phyloP scores from a whole-genome alignment of 2,329 filamentous ascomycete genomes.

The Phialophora macrospora region DNA sequence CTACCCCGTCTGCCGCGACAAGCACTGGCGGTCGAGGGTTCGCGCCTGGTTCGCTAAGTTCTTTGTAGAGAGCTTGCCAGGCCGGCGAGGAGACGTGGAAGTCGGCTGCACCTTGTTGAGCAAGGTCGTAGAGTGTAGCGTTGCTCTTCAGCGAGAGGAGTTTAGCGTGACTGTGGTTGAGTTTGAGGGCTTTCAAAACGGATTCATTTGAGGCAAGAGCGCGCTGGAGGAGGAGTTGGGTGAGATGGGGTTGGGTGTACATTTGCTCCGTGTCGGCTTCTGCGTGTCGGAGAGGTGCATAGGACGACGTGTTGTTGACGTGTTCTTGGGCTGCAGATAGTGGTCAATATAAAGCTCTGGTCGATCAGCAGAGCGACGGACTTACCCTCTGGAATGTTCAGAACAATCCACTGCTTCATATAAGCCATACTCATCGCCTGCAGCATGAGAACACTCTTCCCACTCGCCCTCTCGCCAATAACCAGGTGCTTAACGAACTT shows the following conservation, averaged over 20 bases:
- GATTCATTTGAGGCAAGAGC: slow-evolving; percentile 73
- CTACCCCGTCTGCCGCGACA: slow-evolving; percentile 76
- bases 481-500: slow-evolving; percentile 64
- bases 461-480: slow-evolving; percentile 73
- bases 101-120: slow-evolving; percentile 71
- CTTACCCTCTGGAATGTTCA: slow-evolving; percentile 87
- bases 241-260: slow-evolving; percentile 81
- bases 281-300: slow-evolving; percentile 64
- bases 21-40: slow-evolving; percentile 67
- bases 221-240: slow-evolving; percentile 72
- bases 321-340: slow-evolving; percentile 71
- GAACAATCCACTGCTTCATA: slow-evolving; percentile 82
- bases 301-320: slow-evolving; percentile 78
- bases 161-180: slow-evolving; percentile 61
- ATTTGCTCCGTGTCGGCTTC: slow-evolving; percentile 48
- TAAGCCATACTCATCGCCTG: slow-evolving; percentile 84
- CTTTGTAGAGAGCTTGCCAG: slow-evolving; percentile 79
- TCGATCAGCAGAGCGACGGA: slow-evolving; percentile 38
- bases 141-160: slow-evolving; percentile 62
- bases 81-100: slow-evolving; percentile 78
- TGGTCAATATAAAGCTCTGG: neutral
- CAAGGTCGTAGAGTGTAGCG: slow-evolving; percentile 69
- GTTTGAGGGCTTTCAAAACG: slow-evolving; percentile 61
- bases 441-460: slow-evolving; percentile 85
- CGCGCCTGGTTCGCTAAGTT: slow-evolving; percentile 65